Base-by-base conservation (phyloP, 805 yeast genomes). In the Metschnikowia aberdeeniae region DNA sequence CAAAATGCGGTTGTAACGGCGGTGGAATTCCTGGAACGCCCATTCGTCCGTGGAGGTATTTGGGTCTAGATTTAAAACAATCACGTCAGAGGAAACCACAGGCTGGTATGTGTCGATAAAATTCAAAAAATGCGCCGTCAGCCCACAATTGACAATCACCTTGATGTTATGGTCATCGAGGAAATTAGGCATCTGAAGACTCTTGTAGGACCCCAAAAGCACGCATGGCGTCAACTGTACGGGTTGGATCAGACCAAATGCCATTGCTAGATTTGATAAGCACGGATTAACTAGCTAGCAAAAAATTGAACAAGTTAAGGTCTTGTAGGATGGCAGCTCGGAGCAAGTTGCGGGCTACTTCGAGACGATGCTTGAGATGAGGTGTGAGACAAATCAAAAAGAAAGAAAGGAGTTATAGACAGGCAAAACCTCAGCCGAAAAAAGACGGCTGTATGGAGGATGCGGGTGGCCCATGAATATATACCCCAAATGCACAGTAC, bases 1-100 rank as follows among this genome's bases (percentile, higher is more conserved):
- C 40, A 70, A 54, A 12, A 68, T 59, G 38, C 60, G 58, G 46
- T 66, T 68, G 50, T 59, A 70, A 34, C 60, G 57, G 14, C 31
- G 28, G 35, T 53, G 53, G 49, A 66, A 67, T 36, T 63, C 63
- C 35, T 53, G 46, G 34, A 62, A 55, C 22, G 60, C 46, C 35
- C 53, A 58, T 35, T 61, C 59, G 11, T 41, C 49, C 26, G 44
- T 43, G 35, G 55, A 54, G 36, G 46, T 47, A 31, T 57, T 43
- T 6, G 72, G 70, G 53, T 70, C 76, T 49, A 70, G 56, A 35
- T 64, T 63, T 22, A 70, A 52, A 20, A 70, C 57, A 7, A 70
- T 60, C 45, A 68, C 61, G 49, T 70, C 72, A 1, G 72, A 62
- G 4, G 72, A 61, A 1, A 69, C 50, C 6, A 57, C 52, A 5